A percentile compares a stretch with the other conserved stretches of the same genome.
Evolutionary conservation across 352 stramenopile genomes (phyloP).

Genomic region (Phytophthora podocarpi): DNA sequence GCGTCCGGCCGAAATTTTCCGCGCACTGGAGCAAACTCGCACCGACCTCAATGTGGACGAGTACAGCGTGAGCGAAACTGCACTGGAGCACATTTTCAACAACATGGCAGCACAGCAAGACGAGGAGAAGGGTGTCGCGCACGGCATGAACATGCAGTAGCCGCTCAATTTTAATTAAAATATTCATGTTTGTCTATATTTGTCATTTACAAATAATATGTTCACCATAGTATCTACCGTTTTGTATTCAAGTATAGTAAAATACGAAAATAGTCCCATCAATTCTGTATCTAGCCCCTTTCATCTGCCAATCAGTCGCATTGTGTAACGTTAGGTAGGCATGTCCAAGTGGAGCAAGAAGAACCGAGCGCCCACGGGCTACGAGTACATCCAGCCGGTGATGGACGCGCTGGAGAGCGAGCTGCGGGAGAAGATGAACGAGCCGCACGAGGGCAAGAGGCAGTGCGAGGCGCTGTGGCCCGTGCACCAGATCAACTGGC

Average conservation of each 20-base stretch:
- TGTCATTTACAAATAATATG: not conserved
- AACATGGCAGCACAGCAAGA: constrained; percentile 83
- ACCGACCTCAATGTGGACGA: constrained; percentile 63
- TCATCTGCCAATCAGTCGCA: not conserved
- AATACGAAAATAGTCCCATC: not conserved
- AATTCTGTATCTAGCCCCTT: not conserved
- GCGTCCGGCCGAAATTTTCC: constrained; percentile 66
- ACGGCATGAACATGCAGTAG: constrained; percentile 27
- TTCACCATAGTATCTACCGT: too few species aligned
- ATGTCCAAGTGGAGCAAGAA: constrained; percentile 92
- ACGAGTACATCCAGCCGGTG: constrained; percentile 95
- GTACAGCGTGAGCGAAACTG: constrained; percentile 90
- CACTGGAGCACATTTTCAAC: constrained; percentile 93
- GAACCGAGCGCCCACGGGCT: constrained; percentile 90
- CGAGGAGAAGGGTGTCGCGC: constrained; percentile 41
- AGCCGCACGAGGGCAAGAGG: constrained; percentile 96
- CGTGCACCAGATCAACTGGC: constrained; percentile 99
- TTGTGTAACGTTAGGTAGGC: not conserved
- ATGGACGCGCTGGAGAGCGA: constrained; percentile 97
- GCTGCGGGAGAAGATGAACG: constrained; percentile 97
- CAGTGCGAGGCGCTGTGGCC: constrained; percentile 98
- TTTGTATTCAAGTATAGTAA: too few species aligned
- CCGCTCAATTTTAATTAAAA: not conserved
- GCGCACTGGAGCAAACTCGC: constrained; percentile 70
- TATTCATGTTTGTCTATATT: not conserved